Percentiles rank a stretch among this genome's conserved stretches.
Conservation (phyloP, 371 early-diverging fungal genomes). For the Mortierella sp. region DNA sequence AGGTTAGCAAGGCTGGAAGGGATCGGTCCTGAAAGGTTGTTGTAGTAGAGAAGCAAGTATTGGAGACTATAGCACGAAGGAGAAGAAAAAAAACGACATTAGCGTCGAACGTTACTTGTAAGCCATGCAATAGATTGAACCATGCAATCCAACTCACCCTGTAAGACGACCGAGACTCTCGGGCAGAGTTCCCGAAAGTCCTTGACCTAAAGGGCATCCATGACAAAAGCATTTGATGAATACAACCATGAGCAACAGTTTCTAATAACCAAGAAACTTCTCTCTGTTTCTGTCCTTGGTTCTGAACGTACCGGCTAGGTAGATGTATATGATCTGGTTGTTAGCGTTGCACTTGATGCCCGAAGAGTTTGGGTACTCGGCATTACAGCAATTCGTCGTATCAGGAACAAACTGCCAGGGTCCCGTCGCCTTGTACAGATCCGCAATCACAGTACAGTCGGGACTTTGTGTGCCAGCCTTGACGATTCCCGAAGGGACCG, state of each 20-base stretch:
- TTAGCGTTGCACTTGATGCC: conserved; percentile 42
- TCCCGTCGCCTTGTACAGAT: conserved; percentile 45
- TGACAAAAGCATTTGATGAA: background rate
- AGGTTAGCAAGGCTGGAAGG: conserved; percentile 28
- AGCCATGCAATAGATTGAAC: background rate
- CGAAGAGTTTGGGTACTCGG: conserved; percentile 40
- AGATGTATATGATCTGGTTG: conserved; percentile 41
- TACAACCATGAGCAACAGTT: background rate
- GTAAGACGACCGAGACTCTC: conserved; percentile 33
- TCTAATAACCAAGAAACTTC: background rate
- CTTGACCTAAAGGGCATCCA: conserved; percentile 49
- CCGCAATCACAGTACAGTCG: conserved; percentile 31
- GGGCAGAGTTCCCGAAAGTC: conserved; percentile 30
- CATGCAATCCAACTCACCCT: conserved; percentile 7
- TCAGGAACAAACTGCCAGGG: conserved; percentile 51
- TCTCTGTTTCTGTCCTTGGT: no score
- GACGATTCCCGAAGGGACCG: conserved; percentile 23
- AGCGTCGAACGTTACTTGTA: background rate
- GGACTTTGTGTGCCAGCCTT: conserved; percentile 32
- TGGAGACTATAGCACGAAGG: conserved; percentile 19
- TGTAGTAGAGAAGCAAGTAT: conserved; percentile 41
- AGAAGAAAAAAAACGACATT: background rate
- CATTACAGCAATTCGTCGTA: conserved; percentile 43
- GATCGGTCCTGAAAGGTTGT: conserved; percentile 37
- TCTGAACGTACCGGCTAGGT: conserved; percentile 26